Base-by-base conservation (phyloP, 169 alveolate species). In the Plasmodium yoelii region DNA sequence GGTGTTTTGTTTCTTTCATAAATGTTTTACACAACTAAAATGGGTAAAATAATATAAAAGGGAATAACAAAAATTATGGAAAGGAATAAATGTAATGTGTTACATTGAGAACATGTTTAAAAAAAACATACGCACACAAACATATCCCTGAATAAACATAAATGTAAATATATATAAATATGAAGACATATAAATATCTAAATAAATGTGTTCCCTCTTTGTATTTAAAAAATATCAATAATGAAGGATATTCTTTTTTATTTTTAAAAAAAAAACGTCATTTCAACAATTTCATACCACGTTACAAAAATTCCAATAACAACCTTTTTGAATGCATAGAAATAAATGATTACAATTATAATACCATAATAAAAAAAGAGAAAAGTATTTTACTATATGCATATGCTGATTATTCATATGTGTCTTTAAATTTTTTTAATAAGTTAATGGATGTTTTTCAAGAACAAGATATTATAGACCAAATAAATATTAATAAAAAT, bases 321-420 rank as follows among this genome's bases (percentile, higher is more conserved):
- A 42, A 57, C n/a, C 28, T 70, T 57, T 53, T 69, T 9, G 84
- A 82, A 55, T 69, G 61, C 5, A 86, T 46, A 68, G 91, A 86
- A 69, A 56, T 86, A 59, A 70, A 70, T 63, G 91, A 86, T 19
- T 42, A 86, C 15, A 86, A 86, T 86, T 86, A 57, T 59, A 65
- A 60, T 5, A 24, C 1, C 22, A 15, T 69, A 59, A 26, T 86
- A 86, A 70, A 15, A 47, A 60, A 86, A 22, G 84, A 73, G 15
- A 68, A 71, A 47, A 47, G 70, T 5, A 59, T 69, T 86, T 72
- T 86, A 39, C 22, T 86, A 28, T 86, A 59, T 49, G 91, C 87
- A 46, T 86, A 86, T 86, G 87, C 91, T 26, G 57, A 68, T 28
- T 86, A 86, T 72, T 55, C 87, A 12, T 28, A 86, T 86, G 59